Evolutionary conservation across 1,284 basidiomycete genomes (phyloP).

Genomic region (Leccinum huronense): DNA sequence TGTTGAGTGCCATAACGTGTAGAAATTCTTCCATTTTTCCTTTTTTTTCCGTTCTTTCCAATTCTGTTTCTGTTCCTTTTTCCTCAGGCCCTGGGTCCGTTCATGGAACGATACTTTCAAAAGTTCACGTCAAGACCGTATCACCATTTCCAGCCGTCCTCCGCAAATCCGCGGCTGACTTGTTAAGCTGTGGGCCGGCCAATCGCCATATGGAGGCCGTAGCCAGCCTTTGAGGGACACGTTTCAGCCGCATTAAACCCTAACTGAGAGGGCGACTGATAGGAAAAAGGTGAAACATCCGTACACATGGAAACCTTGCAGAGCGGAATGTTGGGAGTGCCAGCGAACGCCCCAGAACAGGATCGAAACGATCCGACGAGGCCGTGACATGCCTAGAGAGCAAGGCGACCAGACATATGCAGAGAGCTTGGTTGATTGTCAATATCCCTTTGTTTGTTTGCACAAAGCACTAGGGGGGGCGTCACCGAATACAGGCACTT

Average conservation of each 20-base stretch:
- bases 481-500: constrained; percentile 20
- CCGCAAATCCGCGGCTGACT: constrained; percentile 22
- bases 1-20: constrained; percentile 5
- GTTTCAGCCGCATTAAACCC: constrained; percentile 31
- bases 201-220: constrained; percentile 13
- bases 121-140: not conserved
- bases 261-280: constrained; percentile 15
- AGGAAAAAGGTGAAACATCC: constrained; percentile 22
- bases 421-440: constrained; percentile 5
- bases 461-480: not conserved
- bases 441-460: not conserved
- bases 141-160: constrained; percentile 6
- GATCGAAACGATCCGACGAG: constrained; percentile 8
- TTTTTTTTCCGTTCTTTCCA: constrained; percentile 1
- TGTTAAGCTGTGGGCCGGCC: constrained; percentile 10
- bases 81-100: not conserved
- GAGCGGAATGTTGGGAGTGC: constrained; percentile 6
- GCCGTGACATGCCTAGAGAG: not conserved
- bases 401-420: constrained; percentile 9
- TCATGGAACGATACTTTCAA: not conserved
- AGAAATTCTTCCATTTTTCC: not conserved
- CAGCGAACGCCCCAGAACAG: constrained; percentile 14
- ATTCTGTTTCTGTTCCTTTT: not conserved
- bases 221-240: constrained; percentile 16
- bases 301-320: constrained; percentile 22